Evolutionary conservation across 257 asterid genomes (phyloP).

Genomic region (Asclepias syriaca): DNA sequence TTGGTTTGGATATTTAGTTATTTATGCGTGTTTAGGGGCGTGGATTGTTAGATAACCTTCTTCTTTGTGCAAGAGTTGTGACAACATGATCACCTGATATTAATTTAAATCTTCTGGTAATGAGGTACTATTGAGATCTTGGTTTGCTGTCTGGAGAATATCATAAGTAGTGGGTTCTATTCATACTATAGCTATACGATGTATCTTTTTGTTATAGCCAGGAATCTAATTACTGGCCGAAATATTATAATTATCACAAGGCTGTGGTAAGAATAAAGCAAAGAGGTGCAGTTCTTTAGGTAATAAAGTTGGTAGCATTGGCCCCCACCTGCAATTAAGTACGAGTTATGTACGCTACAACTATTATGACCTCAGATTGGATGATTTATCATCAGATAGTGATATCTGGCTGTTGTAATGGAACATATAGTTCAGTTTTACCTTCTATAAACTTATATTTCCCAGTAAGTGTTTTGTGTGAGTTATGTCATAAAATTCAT

Average conservation of each 20-base stretch:
- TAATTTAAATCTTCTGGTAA: background rate
- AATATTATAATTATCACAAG: background rate
- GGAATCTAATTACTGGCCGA: background rate
- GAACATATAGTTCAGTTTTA: background rate
- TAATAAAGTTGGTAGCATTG: background rate
- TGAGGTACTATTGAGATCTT: background rate
- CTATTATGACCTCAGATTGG: background rate
- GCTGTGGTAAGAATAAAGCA: background rate
- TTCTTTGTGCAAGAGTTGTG: background rate
- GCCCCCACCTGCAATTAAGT: background rate
- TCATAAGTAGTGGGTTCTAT: background rate
- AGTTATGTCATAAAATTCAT: background rate
- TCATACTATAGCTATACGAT: background rate
- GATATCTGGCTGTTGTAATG: background rate
- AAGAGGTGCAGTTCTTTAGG: too few species aligned
- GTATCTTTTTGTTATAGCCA: background rate
- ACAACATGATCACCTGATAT: background rate
- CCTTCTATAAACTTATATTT: background rate
- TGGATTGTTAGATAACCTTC: background rate
- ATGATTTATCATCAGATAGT: background rate
- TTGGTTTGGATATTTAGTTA: background rate
- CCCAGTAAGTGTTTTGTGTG: background rate
- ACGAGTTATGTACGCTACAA: background rate
- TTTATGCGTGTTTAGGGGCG: background rate
- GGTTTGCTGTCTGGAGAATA: background rate